Base-by-base conservation (phyloP, 179 eudicot genomes). In the Nepenthes alata region DNA sequence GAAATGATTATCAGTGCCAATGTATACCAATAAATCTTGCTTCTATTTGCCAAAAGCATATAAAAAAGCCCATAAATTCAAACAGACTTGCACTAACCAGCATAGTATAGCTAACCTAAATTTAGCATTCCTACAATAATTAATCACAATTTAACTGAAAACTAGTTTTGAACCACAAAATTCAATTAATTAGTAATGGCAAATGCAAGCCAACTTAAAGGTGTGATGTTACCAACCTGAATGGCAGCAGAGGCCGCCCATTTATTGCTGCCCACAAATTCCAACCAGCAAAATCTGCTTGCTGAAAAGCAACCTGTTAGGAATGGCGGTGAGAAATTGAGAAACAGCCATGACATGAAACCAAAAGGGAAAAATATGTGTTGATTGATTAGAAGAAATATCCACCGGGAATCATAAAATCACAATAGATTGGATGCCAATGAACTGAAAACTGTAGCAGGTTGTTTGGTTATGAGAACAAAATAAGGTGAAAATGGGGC, bases 281-380 rank as follows among this genome's bases (percentile, higher is more conserved):
- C 99, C 99, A 93, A 75, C 97, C 99, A 16, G 90, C 69, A 78
- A 85, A 90, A 82, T 93, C 97, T 59, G 99, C 97, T 77, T 89
- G 91, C 78, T 93, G 99, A 67, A 89, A 87, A 65, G 99, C 99
- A 70, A 93, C 99, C 99, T 89, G 80, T 51, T 38, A 63, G 58
- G 11, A 68, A 57, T 57, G 44, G 63, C 55, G 60, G 53, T 5
- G 35, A 47, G 4, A 11, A 13, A 50, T 37, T 7, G 1, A n/a
- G 34, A 54, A 54, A 54, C 57, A 55, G n/a, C 13, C 12, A 35
- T 35, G 45, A 36, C 6, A 57, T 8, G 1, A 35, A 2, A 34
- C 9, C 53, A 47, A 34, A 39, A 48, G 47, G 37, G 55, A 47
- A 48, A 35, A 6, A 12, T 13, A 57, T 47, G 47, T 13, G 4